Conservation (phyloP, 352 stramenopile species). For the Phytophthora citricola region DNA sequence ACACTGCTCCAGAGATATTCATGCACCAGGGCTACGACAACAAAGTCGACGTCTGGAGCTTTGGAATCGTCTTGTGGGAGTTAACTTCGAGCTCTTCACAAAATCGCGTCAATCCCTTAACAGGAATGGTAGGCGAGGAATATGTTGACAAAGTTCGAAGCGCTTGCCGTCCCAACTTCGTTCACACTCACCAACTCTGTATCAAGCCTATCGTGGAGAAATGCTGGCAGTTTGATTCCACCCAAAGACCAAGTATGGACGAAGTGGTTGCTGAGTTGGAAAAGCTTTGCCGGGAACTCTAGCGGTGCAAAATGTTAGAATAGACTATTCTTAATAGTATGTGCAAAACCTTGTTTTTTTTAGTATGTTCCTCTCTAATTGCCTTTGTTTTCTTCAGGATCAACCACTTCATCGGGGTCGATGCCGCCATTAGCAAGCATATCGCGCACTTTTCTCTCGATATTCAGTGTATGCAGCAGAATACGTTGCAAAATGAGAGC, state of each 20-base stretch:
- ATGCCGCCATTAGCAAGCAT: slow-evolving; percentile 41
- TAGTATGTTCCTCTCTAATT: slow-evolving; percentile 4
- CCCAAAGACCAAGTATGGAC: slow-evolving; percentile 31
- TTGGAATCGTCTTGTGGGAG: slow-evolving; percentile 57
- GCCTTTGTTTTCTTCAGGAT: slow-evolving; percentile 17
- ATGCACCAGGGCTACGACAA: slow-evolving; percentile 39
- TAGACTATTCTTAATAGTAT: not conserved
- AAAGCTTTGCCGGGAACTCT: slow-evolving; percentile 11
- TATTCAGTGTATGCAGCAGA: slow-evolving; percentile 69
- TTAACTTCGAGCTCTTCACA: slow-evolving; percentile 14
- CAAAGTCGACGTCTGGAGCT: slow-evolving; percentile 61
- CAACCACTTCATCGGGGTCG: slow-evolving; percentile 19
- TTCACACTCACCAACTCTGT: slow-evolving; percentile 10
- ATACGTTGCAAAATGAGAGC: slow-evolving; percentile 81
- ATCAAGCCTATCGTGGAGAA: slow-evolving; percentile 29
- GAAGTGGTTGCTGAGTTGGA: slow-evolving; percentile 26
- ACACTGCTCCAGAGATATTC: slow-evolving; percentile 59
- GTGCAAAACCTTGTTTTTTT: not conserved
- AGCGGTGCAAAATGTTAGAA: not conserved
- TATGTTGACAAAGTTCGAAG: slow-evolving; percentile 34
- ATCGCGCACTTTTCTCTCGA: slow-evolving; percentile 68
- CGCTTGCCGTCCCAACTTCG: slow-evolving; percentile 27
- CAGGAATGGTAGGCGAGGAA: slow-evolving; percentile 34
- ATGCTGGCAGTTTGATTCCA: slow-evolving; percentile 43
- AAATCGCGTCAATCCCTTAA: slow-evolving; percentile 37